Conservation (phyloP, 2,329 filamentous ascomycete species). For the Cercospora beticola region DNA sequence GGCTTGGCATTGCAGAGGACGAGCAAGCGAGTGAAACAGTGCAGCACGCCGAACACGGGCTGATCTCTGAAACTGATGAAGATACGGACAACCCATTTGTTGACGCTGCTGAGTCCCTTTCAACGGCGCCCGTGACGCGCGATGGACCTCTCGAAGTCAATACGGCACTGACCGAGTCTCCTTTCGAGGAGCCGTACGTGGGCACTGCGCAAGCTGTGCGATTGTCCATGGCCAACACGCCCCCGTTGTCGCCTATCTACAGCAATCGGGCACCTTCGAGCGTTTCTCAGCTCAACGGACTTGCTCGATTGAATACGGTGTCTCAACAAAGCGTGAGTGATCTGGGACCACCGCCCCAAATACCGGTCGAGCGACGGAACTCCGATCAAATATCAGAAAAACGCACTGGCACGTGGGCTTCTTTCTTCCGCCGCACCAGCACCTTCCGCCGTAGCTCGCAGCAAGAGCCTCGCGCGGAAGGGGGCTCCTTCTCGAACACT, state of each 20-base stretch:
- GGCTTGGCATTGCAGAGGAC: conserved; percentile 34
- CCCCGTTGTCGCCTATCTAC: conserved; percentile 38
- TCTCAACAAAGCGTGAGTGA: conserved; percentile 25
- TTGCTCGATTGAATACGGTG: conserved; percentile 20
- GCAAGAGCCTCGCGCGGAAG: conserved; percentile 58
- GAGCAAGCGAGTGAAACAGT: conserved; percentile 2
- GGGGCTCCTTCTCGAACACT: conserved; percentile 71
- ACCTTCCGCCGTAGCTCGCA: conserved; percentile 43
- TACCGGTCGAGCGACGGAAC: conserved; percentile 31
- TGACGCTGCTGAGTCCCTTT: conserved; percentile 27
- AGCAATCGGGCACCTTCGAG: conserved; percentile 15
- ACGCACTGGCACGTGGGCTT: conserved; percentile 58
- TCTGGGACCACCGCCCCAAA: conserved; percentile 27
- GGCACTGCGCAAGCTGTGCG: conserved; percentile 51
- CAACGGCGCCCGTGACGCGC: conserved; percentile 13
- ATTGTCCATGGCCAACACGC: conserved; percentile 50
- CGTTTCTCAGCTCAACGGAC: conserved; percentile 22
- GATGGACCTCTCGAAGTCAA: conserved; percentile 8
- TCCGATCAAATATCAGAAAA: conserved; percentile 52
- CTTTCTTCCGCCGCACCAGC: conserved; percentile 69
- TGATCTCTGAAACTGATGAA: conserved; percentile 1
- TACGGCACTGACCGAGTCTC: conserved; percentile 31
- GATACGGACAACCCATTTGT: conserved; percentile 29
- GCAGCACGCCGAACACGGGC: background rate
- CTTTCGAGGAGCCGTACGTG: conserved; percentile 49